A percentile compares a stretch with the other conserved stretches of the same genome.
Evolutionary conservation across 768 basidiomycete genomes (phyloP).

Genomic region (Serendipita sp.): DNA sequence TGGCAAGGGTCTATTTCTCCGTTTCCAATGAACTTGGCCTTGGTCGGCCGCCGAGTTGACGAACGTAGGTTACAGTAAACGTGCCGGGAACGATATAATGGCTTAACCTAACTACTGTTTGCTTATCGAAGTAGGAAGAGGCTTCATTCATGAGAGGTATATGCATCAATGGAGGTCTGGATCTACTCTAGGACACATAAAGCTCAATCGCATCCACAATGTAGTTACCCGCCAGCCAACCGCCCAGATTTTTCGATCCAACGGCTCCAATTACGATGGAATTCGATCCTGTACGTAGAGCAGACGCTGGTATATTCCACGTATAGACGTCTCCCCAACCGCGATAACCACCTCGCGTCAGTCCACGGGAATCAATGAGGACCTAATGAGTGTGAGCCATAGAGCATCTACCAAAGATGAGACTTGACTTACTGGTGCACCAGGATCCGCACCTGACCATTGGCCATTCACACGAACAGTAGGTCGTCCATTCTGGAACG

Average conservation of each 20-base stretch:
- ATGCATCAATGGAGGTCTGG: not conserved
- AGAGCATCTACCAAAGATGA: not conserved
- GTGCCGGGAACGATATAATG: no score
- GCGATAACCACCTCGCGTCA: not conserved
- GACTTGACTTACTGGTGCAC: not conserved
- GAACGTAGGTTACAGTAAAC: no score
- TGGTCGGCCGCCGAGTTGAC: no score
- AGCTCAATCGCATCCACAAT: not conserved
- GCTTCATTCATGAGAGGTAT: no score
- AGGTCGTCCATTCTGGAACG: conserved; percentile 34
- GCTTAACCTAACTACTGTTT: no score
- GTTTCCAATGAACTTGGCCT: no score
- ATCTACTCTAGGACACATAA: not conserved
- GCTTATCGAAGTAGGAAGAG: no score
- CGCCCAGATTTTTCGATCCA: not conserved
- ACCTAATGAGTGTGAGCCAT: not conserved
- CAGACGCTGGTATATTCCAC: not conserved
- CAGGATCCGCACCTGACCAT: not conserved
- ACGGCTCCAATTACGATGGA: not conserved
- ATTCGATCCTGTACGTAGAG: not conserved
- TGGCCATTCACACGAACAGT: conserved; percentile 26
- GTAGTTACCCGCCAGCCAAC: not conserved
- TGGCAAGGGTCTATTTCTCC: no score
- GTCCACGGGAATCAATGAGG: not conserved
- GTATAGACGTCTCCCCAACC: not conserved